Base-by-base conservation (phyloP, 1,284 basidiomycete species). In the Anthracocystis panici-leucophaei region DNA sequence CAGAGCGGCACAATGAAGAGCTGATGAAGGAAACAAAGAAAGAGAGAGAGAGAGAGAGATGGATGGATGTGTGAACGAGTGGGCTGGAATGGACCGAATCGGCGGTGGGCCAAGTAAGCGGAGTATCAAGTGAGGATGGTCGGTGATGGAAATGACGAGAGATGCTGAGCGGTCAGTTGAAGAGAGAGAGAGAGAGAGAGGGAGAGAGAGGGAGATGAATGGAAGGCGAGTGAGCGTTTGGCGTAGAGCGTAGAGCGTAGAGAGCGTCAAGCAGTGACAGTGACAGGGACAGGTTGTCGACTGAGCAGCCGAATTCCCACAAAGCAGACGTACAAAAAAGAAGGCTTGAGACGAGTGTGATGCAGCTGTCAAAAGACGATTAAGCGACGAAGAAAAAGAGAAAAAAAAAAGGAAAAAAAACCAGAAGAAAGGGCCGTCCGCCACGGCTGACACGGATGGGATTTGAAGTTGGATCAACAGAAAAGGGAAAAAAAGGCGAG, bases 61-160 rank as follows among this genome's bases (percentile, higher is more conserved):
- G 60, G 31, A 25, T 45, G 44, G 31, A 38, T 40, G 51, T 29
- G 14, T 35, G 38, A 38, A 38, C 35, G 51, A 44, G 42, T 16
- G 49, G 55, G 31, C 23, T 38, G 14, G 46, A n/a, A 48, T 20
- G 55, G 38, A 55, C 60, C 58, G 63, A 54, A 54, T 38, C 45
- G 45, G 51, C 56, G 68, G 63, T 54, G 68, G 55, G 58, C 31
- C 46, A 57, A 16, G 35, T 44, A 11, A 6, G 54, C 41, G 27
- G 44, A 54, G 51, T 53, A 42, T 16, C 14, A 50, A 12, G 35
- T 14, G 49, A 40, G 44, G 63, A 41, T 23, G 52, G 59, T n/a
- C 57, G 66, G 57, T 64, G 66, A 59, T 59, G 60, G 66, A 69
- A 61, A 56, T 64, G 46, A 56, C 16, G 31, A 50, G 35, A 48